Conservation (phyloP, 306 rosid species). For the Elaeagnus macrophylla region DNA sequence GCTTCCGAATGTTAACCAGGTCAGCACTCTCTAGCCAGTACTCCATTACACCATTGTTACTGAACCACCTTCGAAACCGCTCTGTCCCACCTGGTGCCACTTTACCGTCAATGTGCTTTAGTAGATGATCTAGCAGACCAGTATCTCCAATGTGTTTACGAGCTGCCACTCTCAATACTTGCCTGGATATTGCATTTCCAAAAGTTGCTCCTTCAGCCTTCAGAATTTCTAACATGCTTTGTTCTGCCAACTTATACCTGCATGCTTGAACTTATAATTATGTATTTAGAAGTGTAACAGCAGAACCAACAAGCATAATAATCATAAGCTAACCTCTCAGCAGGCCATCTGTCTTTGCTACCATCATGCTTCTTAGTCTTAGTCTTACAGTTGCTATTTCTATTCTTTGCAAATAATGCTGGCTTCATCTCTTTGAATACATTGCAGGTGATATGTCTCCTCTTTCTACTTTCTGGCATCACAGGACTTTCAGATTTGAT, state of each 20-base stretch:
- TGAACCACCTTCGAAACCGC: conserved; percentile 71
- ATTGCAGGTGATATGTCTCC: conserved; percentile 20
- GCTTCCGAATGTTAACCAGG: conserved; percentile 43
- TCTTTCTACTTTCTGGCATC: conserved; percentile 19
- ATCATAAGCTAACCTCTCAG: conserved; percentile 25
- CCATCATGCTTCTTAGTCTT: conserved; percentile 27
- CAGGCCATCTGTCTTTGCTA: conserved; percentile 44
- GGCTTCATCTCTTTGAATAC: neutral
- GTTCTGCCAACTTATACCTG: conserved; percentile 76
- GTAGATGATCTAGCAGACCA: conserved; percentile 78
- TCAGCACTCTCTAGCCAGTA: conserved; percentile 94
- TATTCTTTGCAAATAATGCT: conserved; percentile 8
- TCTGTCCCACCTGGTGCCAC: conserved; percentile 73
- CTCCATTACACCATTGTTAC: conserved; percentile 84
- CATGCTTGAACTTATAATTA: neutral
- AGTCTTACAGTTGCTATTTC: conserved; percentile 24
- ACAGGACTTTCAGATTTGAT: conserved; percentile 10
- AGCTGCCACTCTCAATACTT: conserved; percentile 65
- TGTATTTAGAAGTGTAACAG: too few species aligned
- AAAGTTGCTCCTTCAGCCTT: conserved; percentile 47
- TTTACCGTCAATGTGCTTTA: conserved; percentile 90
- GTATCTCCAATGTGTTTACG: conserved; percentile 81
- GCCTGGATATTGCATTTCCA: conserved; percentile 68
- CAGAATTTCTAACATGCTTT: conserved; percentile 65
- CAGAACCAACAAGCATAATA: neutral